Conservation (phyloP, 768 basidiomycete genomes). For the Mycena albidolilacea region DNA sequence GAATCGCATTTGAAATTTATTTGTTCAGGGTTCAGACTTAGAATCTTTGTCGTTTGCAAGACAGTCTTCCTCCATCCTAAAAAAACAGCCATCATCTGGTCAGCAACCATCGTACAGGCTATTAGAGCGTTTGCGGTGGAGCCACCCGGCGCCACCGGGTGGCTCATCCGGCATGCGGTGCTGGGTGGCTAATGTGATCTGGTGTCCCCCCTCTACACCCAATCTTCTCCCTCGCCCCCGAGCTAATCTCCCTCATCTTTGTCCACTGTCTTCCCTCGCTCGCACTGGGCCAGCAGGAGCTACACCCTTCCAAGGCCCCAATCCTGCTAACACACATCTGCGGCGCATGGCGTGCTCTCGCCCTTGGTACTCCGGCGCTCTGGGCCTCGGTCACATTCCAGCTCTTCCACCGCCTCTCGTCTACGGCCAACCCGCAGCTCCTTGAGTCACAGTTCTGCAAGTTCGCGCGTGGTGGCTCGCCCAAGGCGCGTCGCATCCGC, state of each 20-base stretch:
- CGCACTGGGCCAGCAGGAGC: neutral
- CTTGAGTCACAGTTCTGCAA: neutral
- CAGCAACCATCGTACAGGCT: no score
- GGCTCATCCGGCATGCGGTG: no score
- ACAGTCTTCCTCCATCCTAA: no score
- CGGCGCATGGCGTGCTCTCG: constrained; percentile 19
- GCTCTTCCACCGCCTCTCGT: constrained; percentile 5
- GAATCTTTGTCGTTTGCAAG: no score
- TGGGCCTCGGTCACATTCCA: constrained; percentile 20
- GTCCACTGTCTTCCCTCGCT: constrained; percentile 14
- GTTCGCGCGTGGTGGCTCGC: constrained; percentile 19
- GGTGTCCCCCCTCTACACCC: neutral
- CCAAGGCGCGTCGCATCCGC: constrained; percentile 15
- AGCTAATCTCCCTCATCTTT: constrained; percentile 19
- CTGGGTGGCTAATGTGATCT: no score
- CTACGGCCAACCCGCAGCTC: neutral
- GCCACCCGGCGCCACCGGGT: no score
- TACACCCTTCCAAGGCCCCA: constrained; percentile 3
- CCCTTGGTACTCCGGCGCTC: constrained; percentile 18
- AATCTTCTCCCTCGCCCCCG: constrained; percentile 8
- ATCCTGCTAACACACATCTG: constrained; percentile 20
- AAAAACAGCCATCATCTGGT: no score
- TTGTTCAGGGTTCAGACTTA: no score
- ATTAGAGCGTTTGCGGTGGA: no score
- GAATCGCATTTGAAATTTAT: no score